Evolutionary conservation across 208 protist species (phyloP).

Genomic region (Herpetomonas tarakana): DNA sequence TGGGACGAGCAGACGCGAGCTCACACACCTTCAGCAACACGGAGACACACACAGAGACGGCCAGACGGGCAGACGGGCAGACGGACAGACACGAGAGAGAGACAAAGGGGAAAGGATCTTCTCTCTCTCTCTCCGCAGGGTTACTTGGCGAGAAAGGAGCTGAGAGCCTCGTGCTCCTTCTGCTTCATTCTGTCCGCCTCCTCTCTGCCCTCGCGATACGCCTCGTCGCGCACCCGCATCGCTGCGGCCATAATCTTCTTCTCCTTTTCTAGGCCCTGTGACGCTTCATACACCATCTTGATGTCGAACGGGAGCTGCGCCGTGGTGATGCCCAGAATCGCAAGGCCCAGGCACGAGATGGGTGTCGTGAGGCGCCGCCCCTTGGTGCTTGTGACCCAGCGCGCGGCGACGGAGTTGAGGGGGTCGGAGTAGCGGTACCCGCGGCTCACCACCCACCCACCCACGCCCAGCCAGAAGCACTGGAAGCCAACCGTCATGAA

Average conservation of each 20-base stretch:
- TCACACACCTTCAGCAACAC: no score
- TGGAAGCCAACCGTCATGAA: constrained; percentile 53
- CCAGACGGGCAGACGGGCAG: no score
- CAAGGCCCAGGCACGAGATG: constrained; percentile 51
- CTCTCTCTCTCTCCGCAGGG: no score
- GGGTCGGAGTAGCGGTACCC: constrained; percentile 67
- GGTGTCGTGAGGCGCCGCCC: constrained; percentile 59
- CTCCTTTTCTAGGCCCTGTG: constrained; percentile 23
- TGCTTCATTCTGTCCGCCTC: constrained; percentile 22
- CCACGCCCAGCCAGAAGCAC: constrained; percentile 57
- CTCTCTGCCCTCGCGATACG: constrained; percentile 35
- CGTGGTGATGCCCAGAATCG: constrained; percentile 38
- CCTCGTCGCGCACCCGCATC: constrained; percentile 24
- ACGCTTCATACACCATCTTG: constrained; percentile 23
- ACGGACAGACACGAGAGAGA: no score
- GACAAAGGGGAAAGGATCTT: no score
- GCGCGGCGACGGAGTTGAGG: constrained; percentile 54
- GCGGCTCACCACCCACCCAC: constrained; percentile 56
- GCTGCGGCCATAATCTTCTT: constrained; percentile 29
- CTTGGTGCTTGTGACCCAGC: constrained; percentile 33
- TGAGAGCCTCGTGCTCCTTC: constrained; percentile 12
- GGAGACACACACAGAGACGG: no score
- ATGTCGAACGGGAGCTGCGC: constrained; percentile 58
- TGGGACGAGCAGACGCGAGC: no score
- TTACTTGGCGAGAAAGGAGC: no score